Evolutionary conservation across 2,329 filamentous ascomycete genomes (phyloP).

Genomic region (Aspergillus floridensis): DNA sequence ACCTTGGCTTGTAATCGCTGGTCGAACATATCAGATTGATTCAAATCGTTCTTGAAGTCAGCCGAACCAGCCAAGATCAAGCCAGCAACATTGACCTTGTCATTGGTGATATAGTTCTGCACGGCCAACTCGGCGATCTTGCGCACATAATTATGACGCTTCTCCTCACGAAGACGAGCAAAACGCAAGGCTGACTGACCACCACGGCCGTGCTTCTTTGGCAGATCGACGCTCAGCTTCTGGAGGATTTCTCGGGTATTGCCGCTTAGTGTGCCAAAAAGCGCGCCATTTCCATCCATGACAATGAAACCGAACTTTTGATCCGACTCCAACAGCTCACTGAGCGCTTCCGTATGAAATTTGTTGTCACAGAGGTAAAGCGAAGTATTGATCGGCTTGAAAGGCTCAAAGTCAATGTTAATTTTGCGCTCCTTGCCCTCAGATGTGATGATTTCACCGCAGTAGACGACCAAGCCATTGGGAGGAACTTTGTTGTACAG

Average conservation of each 20-base stretch:
- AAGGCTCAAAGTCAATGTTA: constrained; percentile 99
- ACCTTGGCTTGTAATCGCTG: constrained; percentile 87
- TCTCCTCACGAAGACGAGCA: constrained; percentile 97
- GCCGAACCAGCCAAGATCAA: constrained; percentile 94
- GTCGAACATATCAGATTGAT: constrained; percentile 97
- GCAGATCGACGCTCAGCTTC: constrained; percentile 97
- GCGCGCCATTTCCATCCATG: constrained; percentile 98
- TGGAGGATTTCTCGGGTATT: constrained; percentile 96
- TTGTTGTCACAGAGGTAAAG: constrained; percentile 99
- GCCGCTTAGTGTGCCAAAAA: constrained; percentile 94
- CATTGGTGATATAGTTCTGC: constrained; percentile 97
- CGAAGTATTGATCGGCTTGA: constrained; percentile 99
- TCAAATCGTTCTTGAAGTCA: constrained; percentile 99
- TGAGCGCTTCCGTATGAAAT: constrained; percentile 96
- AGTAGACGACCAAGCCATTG: constrained; percentile 97
- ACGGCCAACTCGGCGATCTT: constrained; percentile 98
- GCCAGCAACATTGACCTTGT: constrained; percentile 97
- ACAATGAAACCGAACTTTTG: constrained; percentile 99
- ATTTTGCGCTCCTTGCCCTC: constrained; percentile 99
- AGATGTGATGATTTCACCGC: constrained; percentile 98
- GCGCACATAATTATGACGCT: constrained; percentile 99
- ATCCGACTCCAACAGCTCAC: constrained; percentile 95
- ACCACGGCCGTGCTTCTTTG: constrained; percentile 99
- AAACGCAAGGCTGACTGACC: constrained; percentile 99
- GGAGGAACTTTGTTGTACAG: constrained; percentile 98